Base-by-base conservation (phyloP, 208 protist genomes). In the Leishmania turanica region DNA sequence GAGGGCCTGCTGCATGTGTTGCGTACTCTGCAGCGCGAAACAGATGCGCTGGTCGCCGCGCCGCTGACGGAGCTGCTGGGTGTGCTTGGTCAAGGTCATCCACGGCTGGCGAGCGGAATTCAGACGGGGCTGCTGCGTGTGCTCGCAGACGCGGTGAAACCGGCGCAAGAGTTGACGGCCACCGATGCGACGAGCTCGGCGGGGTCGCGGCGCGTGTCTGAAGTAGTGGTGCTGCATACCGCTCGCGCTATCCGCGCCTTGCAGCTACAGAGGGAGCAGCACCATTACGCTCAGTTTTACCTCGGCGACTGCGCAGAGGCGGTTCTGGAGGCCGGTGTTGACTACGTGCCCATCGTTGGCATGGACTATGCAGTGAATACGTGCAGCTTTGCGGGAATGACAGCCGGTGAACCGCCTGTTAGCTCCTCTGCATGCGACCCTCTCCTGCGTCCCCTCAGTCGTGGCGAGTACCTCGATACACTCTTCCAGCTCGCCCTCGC, bases 31-130 rank as follows among this genome's bases (percentile, higher is more conserved):
- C 89, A 90, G 78, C 81, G 79, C 3, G 95, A 98, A 83, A 79
- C 75, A 27, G 84, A 91, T 68, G 78, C 45, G n/a, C 71, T 86
- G 1, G 87, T 92, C 56, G 78, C 89, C 45, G 84, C 80, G 40
- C 84, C 91, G 15, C 42, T 95, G 69, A 91, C 89, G 45, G 87
- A 92, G 66, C 87, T 98, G 37, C 87, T 97, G 51, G 75, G 90
- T 19, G 80, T 90, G 24, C 83, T 98, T 13, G 92, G 91, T 64
- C 89, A 96, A 27, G 92, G 91, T 37, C 93, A 91, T 76, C 88
- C 88, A 27, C 75, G 83, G 8, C 71, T 92, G 53, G 80, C 88
- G 17, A 72, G 73, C n/a, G 72, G 78, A 60, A 78, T 96, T 34
- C 86, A 98, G 49, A 82, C 76, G n/a, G 93, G 87, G n/a, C 70